Percentiles rank a stretch among this genome's conserved stretches.
These are phyloP conservation scores for Fusarium sp. DNA, from an alignment of 2,329 filamentous ascomycete genomes.

Conservation along the genomic window DNA sequence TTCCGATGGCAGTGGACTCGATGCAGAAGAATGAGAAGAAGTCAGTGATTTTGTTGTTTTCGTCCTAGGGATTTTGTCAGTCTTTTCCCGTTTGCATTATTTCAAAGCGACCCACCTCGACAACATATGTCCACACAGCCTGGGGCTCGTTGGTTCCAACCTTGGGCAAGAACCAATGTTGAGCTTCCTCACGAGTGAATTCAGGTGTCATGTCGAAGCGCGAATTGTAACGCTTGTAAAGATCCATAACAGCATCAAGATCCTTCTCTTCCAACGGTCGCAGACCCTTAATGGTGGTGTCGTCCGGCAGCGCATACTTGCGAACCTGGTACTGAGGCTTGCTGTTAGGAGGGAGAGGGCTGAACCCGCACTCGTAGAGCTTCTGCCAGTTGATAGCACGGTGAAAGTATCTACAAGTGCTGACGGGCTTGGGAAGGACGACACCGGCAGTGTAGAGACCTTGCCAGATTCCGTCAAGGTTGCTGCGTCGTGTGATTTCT, in stretches of 20 bases:
- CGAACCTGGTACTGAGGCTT: slow-evolving; percentile 88
- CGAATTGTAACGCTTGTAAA: slow-evolving; percentile 82
- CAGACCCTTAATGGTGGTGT: slow-evolving; percentile 79
- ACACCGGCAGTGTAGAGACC: slow-evolving; percentile 96
- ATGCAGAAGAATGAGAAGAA: slow-evolving; percentile 98
- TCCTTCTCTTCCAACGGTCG: slow-evolving; percentile 85
- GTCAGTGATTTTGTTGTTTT: slow-evolving; percentile 87
- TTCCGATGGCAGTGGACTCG: slow-evolving; percentile 90
- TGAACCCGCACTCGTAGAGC: slow-evolving; percentile 94
- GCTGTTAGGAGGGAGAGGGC: slow-evolving; percentile 83
- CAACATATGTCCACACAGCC: slow-evolving; percentile 94
- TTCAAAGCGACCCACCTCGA: slow-evolving; percentile 70
- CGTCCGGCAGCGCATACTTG: slow-evolving; percentile 85
- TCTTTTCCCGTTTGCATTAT: no score
- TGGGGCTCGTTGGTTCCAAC: slow-evolving; percentile 72
- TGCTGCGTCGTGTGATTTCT: slow-evolving; percentile 94
- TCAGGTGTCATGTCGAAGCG: slow-evolving; percentile 88
- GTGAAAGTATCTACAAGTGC: slow-evolving; percentile 95
- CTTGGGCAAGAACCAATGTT: slow-evolving; percentile 87
- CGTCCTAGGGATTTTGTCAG: slow-evolving; percentile 54
- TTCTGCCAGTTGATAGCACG: slow-evolving; percentile 96
- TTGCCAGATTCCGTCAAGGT: slow-evolving; percentile 88
- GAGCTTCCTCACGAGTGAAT: slow-evolving; percentile 83
- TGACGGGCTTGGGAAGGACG: slow-evolving; percentile 90
- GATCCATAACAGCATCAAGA: slow-evolving; percentile 77